Evolutionary conservation across 108 stramenopile species (phyloP).

Genomic region (Nitzschia sp.): DNA sequence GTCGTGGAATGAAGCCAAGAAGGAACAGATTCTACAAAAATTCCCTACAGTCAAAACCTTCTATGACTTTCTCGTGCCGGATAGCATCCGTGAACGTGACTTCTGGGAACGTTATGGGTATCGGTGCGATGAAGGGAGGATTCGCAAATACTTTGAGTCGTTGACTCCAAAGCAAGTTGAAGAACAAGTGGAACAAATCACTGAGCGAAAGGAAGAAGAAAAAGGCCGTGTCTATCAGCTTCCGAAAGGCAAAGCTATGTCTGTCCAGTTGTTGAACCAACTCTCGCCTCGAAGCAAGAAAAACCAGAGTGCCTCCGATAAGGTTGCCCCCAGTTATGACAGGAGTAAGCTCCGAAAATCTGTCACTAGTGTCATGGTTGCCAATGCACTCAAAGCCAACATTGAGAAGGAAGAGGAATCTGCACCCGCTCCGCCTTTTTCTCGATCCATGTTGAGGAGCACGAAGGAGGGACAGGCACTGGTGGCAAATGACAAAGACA

Average conservation of each 20-base stretch:
- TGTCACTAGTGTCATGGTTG: too few relatives aligned
- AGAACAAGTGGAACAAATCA: background rate
- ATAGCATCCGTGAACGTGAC: background rate
- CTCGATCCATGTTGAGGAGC: too few relatives aligned
- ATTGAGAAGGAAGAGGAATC: background rate
- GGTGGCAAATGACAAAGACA: too few relatives aligned
- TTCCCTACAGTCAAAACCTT: background rate
- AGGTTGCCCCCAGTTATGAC: background rate
- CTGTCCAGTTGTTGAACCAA: background rate
- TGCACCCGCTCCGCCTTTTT: background rate
- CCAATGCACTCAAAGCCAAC: too few relatives aligned
- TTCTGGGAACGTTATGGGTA: conserved; percentile 15
- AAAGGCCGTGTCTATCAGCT: conserved; percentile 1
- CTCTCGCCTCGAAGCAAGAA: background rate
- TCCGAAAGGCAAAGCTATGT: background rate
- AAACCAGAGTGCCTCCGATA: background rate
- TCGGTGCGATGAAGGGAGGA: conserved; percentile 5
- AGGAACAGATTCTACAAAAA: background rate
- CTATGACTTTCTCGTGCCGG: conserved; percentile 9
- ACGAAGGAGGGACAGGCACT: too few relatives aligned
- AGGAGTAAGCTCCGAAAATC: background rate
- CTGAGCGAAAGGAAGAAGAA: conserved; percentile 4
- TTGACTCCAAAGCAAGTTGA: background rate
- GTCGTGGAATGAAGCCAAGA: background rate
- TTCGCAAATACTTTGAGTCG: background rate